phyloP scores from a whole-genome alignment of 352 stramenopile species.

The Plasmopara viticola region DNA sequence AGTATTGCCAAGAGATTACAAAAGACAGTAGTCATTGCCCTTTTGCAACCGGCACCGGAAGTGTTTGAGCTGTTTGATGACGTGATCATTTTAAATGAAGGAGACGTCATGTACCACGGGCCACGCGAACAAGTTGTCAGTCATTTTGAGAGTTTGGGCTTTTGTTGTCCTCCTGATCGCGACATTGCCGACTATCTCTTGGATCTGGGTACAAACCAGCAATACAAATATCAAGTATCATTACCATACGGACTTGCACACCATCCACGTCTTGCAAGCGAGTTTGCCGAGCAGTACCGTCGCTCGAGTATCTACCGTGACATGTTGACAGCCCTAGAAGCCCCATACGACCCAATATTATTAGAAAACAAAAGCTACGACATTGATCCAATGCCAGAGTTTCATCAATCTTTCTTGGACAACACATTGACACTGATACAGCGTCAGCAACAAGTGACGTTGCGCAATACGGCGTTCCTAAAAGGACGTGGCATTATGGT shows the following conservation, averaged over 20 bases:
- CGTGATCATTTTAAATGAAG: conserved; percentile 42
- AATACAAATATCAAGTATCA: conserved; percentile 28
- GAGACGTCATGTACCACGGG: conserved; percentile 36
- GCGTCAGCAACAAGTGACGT: conserved; percentile 57
- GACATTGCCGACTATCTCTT: conserved; percentile 42
- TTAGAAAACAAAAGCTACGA: conserved; percentile 22
- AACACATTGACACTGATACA: conserved; percentile 29
- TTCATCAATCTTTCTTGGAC: conserved; percentile 34
- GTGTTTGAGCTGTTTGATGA: conserved; percentile 48
- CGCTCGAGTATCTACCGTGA: conserved; percentile 22
- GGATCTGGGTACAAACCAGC: conserved; percentile 37
- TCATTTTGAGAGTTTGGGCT: conserved; percentile 31
- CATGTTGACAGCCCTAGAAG: conserved; percentile 22
- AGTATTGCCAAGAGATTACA: conserved; percentile 40
- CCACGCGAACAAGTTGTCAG: conserved; percentile 39
- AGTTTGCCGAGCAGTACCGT: conserved; percentile 30
- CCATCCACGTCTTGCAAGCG: conserved; percentile 25
- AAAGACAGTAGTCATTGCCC: conserved; percentile 56
- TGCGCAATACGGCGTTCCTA: conserved; percentile 43
- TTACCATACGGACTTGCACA: conserved; percentile 11
- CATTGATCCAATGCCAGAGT: conserved; percentile 36
- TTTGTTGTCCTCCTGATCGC: conserved; percentile 28
- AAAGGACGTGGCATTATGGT: conserved; percentile 35
- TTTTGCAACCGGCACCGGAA: conserved; percentile 78
- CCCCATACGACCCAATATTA: conserved; percentile 20